Evolutionary conservation across 805 yeast genomes (phyloP), one percentile per base, ranked within the genome.

Genomic region (Starmerella bombicola): DNA sequence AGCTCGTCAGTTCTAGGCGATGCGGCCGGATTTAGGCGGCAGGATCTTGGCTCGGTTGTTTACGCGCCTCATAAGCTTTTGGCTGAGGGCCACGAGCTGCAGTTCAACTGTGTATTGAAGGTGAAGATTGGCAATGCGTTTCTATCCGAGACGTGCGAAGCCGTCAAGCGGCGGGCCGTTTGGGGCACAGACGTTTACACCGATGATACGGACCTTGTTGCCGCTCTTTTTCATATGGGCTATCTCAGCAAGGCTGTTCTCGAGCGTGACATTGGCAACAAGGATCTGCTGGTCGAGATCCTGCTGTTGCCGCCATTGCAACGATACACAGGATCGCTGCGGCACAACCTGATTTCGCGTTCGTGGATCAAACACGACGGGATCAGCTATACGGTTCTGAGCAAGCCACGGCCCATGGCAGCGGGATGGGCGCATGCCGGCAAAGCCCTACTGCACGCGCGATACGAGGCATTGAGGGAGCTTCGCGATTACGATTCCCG

Each of bases 161-260:
- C 60, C 28, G 41, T 49, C 6, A 65, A 63, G 23, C 54, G 51
- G 26, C 72, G 78, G 23, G 63, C 74, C 37, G 69, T 85, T 2
- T 88, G 97, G 97, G 98, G 98, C 2, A 72, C 86, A 2, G 94
- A 86, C 33, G 66, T 91, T 1, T 91, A 88, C 59, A 82, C 96
- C 0, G 97, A 91, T 59, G 98, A 88, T 58, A 80, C 94, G 1
- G 95, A 88, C 58, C 63, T 86, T 2, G 67, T 88, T 28, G 67
- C 81, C 4, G 79, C 77, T 0, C 62, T 88, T 38, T 70, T 74
- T 47, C 97, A 91, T 53, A 64, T 76, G 46, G 95, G 95, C 0
- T 61, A 78, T 34, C 66, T 77, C 18, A 23, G 13, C 12, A 5
- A 5, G 3, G 15, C 21, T 6, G 20, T 10, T 9, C 12, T 5